Percentiles rank a stretch among this genome's conserved stretches.
These are phyloP conservation scores for Populus ilicifolia DNA, from an alignment of 345 rosid genomes.

Conservation along the genomic window DNA sequence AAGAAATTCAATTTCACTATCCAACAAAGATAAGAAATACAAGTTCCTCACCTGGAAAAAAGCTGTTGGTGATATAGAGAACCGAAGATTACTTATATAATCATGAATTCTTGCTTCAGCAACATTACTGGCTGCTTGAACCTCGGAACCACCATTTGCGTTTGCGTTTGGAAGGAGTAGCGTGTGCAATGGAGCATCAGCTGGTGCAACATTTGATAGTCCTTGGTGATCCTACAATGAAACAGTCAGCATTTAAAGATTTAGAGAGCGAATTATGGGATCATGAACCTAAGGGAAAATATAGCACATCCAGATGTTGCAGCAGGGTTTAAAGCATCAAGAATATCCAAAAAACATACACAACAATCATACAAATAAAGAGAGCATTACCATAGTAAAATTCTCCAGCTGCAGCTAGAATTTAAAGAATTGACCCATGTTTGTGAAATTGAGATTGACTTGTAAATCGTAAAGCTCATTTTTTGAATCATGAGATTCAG, in stretches of 20 bases:
- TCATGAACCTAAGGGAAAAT: not conserved
- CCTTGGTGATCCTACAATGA: slow-evolving; percentile 79
- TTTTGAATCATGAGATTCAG: no score
- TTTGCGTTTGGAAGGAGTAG: slow-evolving; percentile 39
- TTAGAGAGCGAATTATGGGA: not conserved
- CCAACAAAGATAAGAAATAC: slow-evolving; percentile 4
- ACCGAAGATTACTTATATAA: slow-evolving; percentile 62
- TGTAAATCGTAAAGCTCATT: no score
- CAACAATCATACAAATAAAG: not conserved
- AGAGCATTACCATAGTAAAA: not conserved
- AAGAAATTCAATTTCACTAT: slow-evolving; percentile 7
- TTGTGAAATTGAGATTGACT: no score
- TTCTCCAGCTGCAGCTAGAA: not conserved
- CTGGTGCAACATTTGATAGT: slow-evolving; percentile 86
- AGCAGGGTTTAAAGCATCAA: not conserved
- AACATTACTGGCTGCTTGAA: slow-evolving; percentile 26
- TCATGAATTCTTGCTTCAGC: slow-evolving; percentile 83
- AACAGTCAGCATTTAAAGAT: slow-evolving; percentile 2
- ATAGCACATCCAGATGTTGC: not conserved
- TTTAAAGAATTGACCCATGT: no score
- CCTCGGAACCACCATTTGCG: slow-evolving; percentile 32
- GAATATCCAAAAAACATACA: slow-evolving; percentile 1
- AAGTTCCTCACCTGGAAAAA: slow-evolving; percentile 69
- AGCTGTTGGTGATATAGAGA: slow-evolving; percentile 91
- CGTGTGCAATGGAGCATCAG: slow-evolving; percentile 67